A percentile compares a stretch with the other conserved stretches of the same genome.
Evolutionary conservation across 192 early-diverging fungal species (phyloP).

Genomic region (Chytriomyces sp.): DNA sequence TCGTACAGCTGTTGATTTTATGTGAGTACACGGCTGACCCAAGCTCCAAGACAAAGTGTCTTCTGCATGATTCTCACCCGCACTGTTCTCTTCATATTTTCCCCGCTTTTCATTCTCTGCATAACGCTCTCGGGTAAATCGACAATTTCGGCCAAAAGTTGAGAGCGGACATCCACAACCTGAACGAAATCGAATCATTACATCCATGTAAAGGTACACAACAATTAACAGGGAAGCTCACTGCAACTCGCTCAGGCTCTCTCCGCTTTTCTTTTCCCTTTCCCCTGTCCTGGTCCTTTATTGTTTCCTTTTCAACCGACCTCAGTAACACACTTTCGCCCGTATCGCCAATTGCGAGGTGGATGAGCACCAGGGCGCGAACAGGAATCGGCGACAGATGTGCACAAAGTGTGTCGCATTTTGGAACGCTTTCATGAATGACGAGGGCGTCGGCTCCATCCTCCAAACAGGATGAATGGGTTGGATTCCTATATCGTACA

Average conservation of each 20-base stretch:
- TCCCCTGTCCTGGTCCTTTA: background rate
- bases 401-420: background rate
- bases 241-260: background rate
- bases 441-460: background rate
- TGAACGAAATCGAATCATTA: too few relatives aligned
- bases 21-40: background rate
- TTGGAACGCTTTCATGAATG: background rate
- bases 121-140: background rate
- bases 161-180: background rate
- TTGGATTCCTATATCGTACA: background rate
- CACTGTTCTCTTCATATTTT: too few relatives aligned
- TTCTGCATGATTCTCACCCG: too few relatives aligned
- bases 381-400: background rate
- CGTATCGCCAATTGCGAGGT: background rate
- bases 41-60: background rate
- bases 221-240: too few relatives aligned
- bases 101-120: background rate
- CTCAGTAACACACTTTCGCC: too few relatives aligned
- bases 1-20: background rate
- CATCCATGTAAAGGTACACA: too few relatives aligned
- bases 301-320: too few relatives aligned
- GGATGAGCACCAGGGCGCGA: background rate
- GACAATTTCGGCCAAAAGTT: background rate
- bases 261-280: background rate
- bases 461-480: background rate